Conservation (phyloP, 1,284 basidiomycete species). For the Fistulinella cinereoalba region DNA sequence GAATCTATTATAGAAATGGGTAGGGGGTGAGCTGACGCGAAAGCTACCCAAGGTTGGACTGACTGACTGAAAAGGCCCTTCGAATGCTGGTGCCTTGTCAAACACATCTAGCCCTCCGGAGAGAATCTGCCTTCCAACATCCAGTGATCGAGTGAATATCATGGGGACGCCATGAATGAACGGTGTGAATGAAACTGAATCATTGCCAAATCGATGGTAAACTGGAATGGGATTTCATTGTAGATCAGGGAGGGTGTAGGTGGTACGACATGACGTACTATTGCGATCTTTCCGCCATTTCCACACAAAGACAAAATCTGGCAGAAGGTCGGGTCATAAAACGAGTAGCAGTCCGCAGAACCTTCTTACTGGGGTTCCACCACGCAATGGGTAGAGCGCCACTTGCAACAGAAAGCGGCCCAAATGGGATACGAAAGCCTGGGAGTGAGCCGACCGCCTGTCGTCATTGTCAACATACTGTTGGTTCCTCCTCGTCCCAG, state of each 20-base stretch:
- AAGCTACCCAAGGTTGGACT: neutral
- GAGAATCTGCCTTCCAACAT: neutral
- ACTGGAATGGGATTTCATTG: neutral
- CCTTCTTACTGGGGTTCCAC: conserved; percentile 42
- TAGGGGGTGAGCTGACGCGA: neutral
- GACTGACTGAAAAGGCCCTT: neutral
- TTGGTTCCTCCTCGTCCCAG: too few relatives aligned
- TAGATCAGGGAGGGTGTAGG: neutral
- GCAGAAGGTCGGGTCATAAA: neutral
- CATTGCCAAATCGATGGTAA: neutral
- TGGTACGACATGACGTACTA: neutral
- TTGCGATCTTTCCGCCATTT: neutral
- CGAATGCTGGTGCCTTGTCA: neutral
- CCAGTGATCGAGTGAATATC: neutral
- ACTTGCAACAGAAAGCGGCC: conserved; percentile 40
- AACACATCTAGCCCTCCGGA: neutral
- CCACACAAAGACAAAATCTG: neutral
- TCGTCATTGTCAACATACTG: neutral
- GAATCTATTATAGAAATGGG: neutral
- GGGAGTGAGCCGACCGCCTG: conserved; percentile 36
- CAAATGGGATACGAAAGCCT: conserved; percentile 39
- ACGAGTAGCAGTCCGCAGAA: conserved; percentile 36
- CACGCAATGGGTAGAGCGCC: conserved; percentile 38
- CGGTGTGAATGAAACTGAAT: neutral
- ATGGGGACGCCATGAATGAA: neutral